Evolutionary conservation across 75 land plant species (phyloP).

Genomic region (Chamaecyparis obtusa): DNA sequence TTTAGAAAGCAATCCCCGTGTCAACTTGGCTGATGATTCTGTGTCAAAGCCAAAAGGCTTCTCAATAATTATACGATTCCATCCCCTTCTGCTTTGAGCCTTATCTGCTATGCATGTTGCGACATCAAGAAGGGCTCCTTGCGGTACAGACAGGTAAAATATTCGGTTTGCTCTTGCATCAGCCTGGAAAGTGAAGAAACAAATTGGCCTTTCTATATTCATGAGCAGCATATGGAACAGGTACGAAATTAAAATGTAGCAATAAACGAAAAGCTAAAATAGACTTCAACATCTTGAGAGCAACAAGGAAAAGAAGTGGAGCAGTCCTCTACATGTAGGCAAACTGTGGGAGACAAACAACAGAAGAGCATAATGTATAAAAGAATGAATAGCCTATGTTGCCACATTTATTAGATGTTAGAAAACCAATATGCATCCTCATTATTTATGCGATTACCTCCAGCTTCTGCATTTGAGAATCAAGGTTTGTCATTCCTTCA

Average conservation of each 20-base stretch:
- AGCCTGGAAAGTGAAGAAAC: constrained; percentile 29
- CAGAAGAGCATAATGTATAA: background rate
- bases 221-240: background rate
- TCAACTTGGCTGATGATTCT: constrained; percentile 36
- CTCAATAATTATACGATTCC: constrained; percentile 75
- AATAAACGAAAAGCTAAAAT: background rate
- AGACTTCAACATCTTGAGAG: background rate
- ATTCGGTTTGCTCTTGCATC: constrained; percentile 51
- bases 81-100: constrained; percentile 58
- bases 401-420: background rate
- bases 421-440: background rate
- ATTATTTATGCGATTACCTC: constrained; percentile 43
- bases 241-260: background rate
- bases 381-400: background rate
- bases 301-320: background rate
- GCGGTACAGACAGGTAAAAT: constrained; percentile 82
- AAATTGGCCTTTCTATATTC: background rate
- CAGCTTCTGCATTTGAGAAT: constrained; percentile 38
- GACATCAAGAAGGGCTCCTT: constrained; percentile 59
- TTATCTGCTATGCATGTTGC: constrained; percentile 37
- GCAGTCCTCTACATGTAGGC: background rate
- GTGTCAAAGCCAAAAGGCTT: constrained; percentile 69
- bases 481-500: constrained; percentile 62
- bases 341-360: background rate
- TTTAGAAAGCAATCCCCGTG: constrained; percentile 35